A percentile compares a stretch with the other conserved stretches of the same genome.
Conservation (phyloP, 225 moss, liverwort and hornwort species). For the Polytrichum commune region DNA sequence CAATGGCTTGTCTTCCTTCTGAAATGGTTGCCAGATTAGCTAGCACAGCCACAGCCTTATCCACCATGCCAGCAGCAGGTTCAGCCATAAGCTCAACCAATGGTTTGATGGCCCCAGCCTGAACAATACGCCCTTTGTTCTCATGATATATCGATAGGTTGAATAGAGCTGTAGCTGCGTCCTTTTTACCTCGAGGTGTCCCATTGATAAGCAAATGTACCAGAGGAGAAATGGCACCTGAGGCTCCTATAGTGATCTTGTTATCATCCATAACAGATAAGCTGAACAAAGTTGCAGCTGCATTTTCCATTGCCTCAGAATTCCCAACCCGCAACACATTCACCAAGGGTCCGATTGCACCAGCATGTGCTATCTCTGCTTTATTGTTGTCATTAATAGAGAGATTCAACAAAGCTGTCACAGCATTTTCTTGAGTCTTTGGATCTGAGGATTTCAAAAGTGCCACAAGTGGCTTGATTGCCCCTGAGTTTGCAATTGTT, state of each 20-base stretch:
- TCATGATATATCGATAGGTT: conserved; percentile 92
- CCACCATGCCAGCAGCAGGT: conserved; percentile 96
- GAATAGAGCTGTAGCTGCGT: conserved; percentile 92
- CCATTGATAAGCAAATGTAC: conserved; percentile 90
- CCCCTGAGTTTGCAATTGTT: conserved; percentile 78
- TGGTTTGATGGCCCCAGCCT: conserved; percentile 88
- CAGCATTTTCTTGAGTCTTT: conserved; percentile 89
- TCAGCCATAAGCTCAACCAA: conserved; percentile 96
- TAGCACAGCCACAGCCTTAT: conserved; percentile 92
- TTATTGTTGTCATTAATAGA: conserved; percentile 99
- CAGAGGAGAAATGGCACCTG: conserved; percentile 87
- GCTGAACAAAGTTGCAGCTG: conserved; percentile 90
- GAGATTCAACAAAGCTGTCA: conserved; percentile 88
- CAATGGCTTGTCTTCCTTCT: conserved; percentile 54
- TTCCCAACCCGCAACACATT: conserved; percentile 81
- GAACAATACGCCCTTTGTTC: conserved; percentile 87
- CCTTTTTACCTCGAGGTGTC: conserved; percentile 91
- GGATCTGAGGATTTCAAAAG: conserved; percentile 67
- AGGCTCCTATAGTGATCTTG: conserved; percentile 87
- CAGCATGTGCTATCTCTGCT: conserved; percentile 85
- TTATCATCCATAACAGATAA: conserved; percentile 97
- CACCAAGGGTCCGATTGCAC: conserved; percentile 85
- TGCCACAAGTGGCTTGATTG: conserved; percentile 72
- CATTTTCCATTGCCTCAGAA: conserved; percentile 87
- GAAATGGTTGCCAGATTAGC: conserved; percentile 83